Conservation (phyloP, 2,329 filamentous ascomycete species). For the Incumbomyces lentus region DNA sequence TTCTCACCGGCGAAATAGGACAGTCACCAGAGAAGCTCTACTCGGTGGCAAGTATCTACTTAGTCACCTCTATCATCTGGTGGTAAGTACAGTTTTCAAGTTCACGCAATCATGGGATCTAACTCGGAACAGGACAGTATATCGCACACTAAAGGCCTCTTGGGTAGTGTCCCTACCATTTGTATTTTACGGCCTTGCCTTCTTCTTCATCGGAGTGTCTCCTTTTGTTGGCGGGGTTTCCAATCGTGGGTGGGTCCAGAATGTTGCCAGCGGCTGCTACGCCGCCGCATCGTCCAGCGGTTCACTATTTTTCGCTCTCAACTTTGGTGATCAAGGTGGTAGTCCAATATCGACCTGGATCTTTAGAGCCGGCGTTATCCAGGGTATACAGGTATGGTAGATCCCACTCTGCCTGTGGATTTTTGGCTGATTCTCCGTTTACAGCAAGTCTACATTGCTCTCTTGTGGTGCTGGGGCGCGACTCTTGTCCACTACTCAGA, state of each 20-base stretch:
- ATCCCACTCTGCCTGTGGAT: background rate
- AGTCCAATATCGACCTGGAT: conserved; percentile 38
- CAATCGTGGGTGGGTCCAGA: conserved; percentile 37
- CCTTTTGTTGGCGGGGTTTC: conserved; percentile 31
- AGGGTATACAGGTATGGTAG: conserved; percentile 32
- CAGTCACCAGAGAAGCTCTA: conserved; percentile 43
- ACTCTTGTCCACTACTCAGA: conserved; percentile 30
- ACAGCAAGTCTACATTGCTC: conserved; percentile 47
- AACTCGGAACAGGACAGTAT: conserved; percentile 17
- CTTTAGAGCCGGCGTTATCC: conserved; percentile 46
- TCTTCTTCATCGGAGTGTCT: conserved; percentile 44
- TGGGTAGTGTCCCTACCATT: conserved; percentile 40
- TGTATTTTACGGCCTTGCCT: conserved; percentile 45
- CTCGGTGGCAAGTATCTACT: conserved; percentile 42
- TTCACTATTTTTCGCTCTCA: conserved; percentile 47
- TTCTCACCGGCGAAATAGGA: conserved; percentile 45
- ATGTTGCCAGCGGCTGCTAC: conserved; percentile 45
- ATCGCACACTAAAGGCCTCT: background rate
- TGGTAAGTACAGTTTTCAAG: conserved; percentile 26
- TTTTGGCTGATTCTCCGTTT: background rate
- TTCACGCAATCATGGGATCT: conserved; percentile 37
- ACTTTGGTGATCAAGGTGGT: conserved; percentile 44
- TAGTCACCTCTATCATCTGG: conserved; percentile 42
- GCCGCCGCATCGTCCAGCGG: conserved; percentile 44
- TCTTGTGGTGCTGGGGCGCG: conserved; percentile 50